Conservation (phyloP, 495 filamentous ascomycete species). For the Xylaria venustula region DNA sequence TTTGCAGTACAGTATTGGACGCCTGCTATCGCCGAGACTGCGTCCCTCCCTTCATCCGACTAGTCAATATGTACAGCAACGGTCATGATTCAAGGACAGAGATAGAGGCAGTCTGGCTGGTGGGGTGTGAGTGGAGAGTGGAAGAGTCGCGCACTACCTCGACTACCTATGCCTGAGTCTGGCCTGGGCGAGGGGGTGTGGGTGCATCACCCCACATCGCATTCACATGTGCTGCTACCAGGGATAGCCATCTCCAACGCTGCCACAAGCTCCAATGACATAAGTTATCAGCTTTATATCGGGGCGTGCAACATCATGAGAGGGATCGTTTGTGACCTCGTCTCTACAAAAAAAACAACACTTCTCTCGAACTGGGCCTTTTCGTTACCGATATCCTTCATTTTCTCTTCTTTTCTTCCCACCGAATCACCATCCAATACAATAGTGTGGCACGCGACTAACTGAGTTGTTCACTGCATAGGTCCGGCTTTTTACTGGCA, state of each 20-base stretch:
- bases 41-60: background rate
- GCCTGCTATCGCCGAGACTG: background rate
- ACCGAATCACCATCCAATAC: background rate
- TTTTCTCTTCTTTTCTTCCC: background rate
- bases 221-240: background rate
- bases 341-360: background rate
- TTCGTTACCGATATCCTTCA: too few species aligned
- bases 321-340: background rate
- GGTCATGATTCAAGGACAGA: background rate
- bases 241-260: background rate
- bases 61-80: background rate
- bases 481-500: background rate
- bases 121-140: background rate
- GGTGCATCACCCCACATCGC: conserved; percentile 6
- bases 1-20: background rate
- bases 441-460: background rate
- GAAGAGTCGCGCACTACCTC: background rate
- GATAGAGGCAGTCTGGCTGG: background rate
- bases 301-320: background rate
- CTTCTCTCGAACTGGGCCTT: background rate
- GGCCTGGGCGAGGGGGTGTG: background rate
- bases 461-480: background rate
- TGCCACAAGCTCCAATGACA: background rate
- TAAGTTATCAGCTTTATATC: background rate
- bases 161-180: background rate